Conservation (phyloP, 1,284 basidiomycete genomes). For the Trichosporon faecale region DNA sequence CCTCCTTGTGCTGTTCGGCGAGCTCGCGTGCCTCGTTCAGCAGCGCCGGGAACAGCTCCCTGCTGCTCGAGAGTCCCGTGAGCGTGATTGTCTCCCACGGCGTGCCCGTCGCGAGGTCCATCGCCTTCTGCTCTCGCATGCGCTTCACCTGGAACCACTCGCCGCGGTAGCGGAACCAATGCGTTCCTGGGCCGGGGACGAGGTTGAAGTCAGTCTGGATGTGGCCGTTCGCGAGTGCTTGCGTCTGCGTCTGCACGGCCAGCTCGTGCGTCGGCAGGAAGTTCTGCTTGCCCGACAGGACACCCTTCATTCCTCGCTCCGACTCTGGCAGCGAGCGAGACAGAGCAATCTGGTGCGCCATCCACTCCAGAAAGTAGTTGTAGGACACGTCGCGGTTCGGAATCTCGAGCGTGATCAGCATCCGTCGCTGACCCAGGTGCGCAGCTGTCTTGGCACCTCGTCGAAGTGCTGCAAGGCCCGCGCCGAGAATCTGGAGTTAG, state of each 20-base stretch:
- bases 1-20: constrained; percentile 80
- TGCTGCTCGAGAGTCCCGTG: constrained; percentile 84
- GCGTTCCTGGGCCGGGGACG: constrained; percentile 91
- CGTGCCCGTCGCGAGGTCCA: constrained; percentile 83
- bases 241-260: constrained; percentile 86
- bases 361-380: constrained; percentile 97
- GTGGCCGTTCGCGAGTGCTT: constrained; percentile 83
- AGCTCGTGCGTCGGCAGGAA: constrained; percentile 82
- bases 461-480: constrained; percentile 71
- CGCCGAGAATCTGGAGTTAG: constrained; percentile 70
- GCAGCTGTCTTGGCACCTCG: constrained; percentile 68
- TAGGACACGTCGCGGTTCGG: constrained; percentile 93
- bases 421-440: constrained; percentile 73
- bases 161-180: constrained; percentile 84
- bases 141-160: constrained; percentile 91
- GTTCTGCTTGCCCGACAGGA: constrained; percentile 46
- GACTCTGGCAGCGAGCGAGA: constrained; percentile 30
- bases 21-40: constrained; percentile 84
- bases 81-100: constrained; percentile 98
- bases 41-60: constrained; percentile 73
- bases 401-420: constrained; percentile 94
- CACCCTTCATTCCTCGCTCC: constrained; percentile 25
- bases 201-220: constrained; percentile 83
- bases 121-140: constrained; percentile 85
- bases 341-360: constrained; percentile 58